Percentiles rank a stretch among this genome's conserved stretches.
These are phyloP conservation scores for Cercospora canescens DNA, from an alignment of 2,329 filamentous ascomycete genomes.

Conservation along the genomic window DNA sequence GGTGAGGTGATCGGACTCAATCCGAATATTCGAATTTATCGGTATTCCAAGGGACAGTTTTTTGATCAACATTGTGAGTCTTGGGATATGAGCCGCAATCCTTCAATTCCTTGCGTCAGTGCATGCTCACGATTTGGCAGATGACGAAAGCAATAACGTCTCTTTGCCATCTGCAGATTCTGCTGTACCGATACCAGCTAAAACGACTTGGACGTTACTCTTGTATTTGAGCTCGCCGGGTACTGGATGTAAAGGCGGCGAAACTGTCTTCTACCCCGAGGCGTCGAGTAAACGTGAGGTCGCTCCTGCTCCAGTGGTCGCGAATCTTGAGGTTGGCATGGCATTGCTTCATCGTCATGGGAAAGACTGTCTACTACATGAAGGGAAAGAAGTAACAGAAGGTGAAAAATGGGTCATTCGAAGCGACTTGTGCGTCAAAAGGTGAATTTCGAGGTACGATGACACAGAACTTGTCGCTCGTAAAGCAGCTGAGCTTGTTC, in stretches of 20 bases:
- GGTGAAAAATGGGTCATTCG: slow-evolving; percentile 92
- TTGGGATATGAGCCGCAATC: no score
- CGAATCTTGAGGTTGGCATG: slow-evolving; percentile 80
- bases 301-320: slow-evolving; percentile 59
- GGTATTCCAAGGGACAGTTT: slow-evolving; percentile 82
- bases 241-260: slow-evolving; percentile 78
- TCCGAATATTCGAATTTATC: slow-evolving; percentile 85
- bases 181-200: slow-evolving; percentile 52
- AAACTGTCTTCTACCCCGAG: slow-evolving; percentile 88
- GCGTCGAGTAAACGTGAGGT: slow-evolving; percentile 42
- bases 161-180: slow-evolving; percentile 52
- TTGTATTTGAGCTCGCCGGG: slow-evolving; percentile 78
- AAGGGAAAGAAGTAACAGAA: slow-evolving; percentile 73
- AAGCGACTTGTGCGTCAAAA: slow-evolving; percentile 73
- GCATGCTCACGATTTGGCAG: slow-evolving; percentile 45
- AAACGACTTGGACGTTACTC: slow-evolving; percentile 88
- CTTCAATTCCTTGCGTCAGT: not conserved
- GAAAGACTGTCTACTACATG: slow-evolving; percentile 84
- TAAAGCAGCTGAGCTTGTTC: no score
- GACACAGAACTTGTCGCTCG: no score
- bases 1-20: slow-evolving; percentile 81
- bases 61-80: slow-evolving; percentile 87
- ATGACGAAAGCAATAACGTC: slow-evolving; percentile 83
- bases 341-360: slow-evolving; percentile 86
- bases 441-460: no score